Evolutionary conservation across 2,329 filamentous ascomycete species (phyloP).

Genomic region (Colletotrichum siamense): DNA sequence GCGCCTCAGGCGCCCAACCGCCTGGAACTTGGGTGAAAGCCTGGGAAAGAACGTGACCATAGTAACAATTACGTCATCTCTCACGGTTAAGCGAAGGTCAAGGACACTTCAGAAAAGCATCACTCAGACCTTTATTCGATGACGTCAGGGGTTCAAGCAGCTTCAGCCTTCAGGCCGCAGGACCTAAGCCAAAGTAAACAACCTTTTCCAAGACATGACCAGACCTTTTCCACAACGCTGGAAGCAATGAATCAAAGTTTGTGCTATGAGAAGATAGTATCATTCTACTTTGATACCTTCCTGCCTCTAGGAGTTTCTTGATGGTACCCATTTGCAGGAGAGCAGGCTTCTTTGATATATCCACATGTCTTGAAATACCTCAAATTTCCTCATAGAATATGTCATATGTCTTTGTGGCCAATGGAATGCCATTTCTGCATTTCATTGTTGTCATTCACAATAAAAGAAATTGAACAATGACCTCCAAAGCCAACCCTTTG

Average conservation of each 20-base stretch:
- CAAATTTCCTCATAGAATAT: rapidly evolving
- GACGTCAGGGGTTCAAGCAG: not conserved
- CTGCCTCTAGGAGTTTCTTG: not conserved
- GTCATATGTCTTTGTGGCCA: rapidly evolving
- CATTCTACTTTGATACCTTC: not conserved
- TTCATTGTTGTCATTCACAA: not conserved
- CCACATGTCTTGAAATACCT: rapidly evolving
- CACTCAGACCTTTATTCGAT: not conserved
- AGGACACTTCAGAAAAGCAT: not conserved
- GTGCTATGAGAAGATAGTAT: rapidly evolving
- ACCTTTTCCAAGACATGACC: not conserved
- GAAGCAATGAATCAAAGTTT: rapidly evolving
- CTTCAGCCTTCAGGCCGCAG: not conserved
- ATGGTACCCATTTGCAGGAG: not conserved
- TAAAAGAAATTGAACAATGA: not conserved
- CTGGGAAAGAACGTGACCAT: not conserved
- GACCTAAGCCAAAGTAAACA: not conserved
- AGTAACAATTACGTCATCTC: not conserved
- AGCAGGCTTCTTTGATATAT: not conserved
- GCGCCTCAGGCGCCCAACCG: not conserved
- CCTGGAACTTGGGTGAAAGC: not conserved
- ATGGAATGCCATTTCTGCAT: rapidly evolving
- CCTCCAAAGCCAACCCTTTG: not conserved
- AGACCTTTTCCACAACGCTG: not conserved
- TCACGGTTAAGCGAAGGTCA: not conserved